Evolutionary conservation across 108 stramenopile species (phyloP).

Genomic region (Cyclotella baltica): DNA sequence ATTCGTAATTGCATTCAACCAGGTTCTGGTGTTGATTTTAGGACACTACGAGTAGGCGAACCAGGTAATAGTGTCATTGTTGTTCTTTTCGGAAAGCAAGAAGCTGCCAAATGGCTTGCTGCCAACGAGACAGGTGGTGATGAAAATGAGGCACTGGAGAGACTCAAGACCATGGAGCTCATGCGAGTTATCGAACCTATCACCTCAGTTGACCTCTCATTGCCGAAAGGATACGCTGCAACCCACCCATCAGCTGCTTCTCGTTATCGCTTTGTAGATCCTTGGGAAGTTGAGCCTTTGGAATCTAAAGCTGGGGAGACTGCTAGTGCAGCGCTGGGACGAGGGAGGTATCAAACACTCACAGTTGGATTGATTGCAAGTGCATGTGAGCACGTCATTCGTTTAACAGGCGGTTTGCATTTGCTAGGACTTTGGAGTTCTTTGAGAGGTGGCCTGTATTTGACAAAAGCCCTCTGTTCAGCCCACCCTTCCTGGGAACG

Average conservation of each 20-base stretch:
- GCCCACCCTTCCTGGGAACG: slow-evolving; percentile 89
- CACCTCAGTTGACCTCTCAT: slow-evolving; percentile 55
- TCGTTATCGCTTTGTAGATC: slow-evolving; percentile 88
- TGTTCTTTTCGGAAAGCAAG: slow-evolving; percentile 77
- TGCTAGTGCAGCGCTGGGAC: slow-evolving; percentile 72
- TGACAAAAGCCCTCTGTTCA: slow-evolving; percentile 83
- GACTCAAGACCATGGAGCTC: slow-evolving; percentile 72
- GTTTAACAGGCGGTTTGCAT: slow-evolving; percentile 68
- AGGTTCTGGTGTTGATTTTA: slow-evolving; percentile 84
- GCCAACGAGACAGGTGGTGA: slow-evolving; percentile 57
- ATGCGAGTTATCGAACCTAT: slow-evolving; percentile 80
- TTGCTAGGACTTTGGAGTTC: slow-evolving; percentile 77
- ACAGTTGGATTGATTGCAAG: slow-evolving; percentile 64
- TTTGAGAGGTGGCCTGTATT: slow-evolving; percentile 66
- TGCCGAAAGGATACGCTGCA: slow-evolving; percentile 45
- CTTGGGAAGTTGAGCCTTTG: slow-evolving; percentile 90
- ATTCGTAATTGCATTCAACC: slow-evolving; percentile 81
- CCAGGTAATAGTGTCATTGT: slow-evolving; percentile 85
- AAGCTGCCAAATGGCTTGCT: slow-evolving; percentile 78
- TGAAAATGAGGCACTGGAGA: slow-evolving; percentile 63
- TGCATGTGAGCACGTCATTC: slow-evolving; percentile 65
- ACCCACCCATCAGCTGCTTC: slow-evolving; percentile 51
- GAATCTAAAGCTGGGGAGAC: slow-evolving; percentile 80
- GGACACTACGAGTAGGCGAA: slow-evolving; percentile 83
- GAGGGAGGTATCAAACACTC: slow-evolving; percentile 69